Evolutionary conservation across 305 asterid genomes (phyloP).

Genomic region (Fraxinus sp.): DNA sequence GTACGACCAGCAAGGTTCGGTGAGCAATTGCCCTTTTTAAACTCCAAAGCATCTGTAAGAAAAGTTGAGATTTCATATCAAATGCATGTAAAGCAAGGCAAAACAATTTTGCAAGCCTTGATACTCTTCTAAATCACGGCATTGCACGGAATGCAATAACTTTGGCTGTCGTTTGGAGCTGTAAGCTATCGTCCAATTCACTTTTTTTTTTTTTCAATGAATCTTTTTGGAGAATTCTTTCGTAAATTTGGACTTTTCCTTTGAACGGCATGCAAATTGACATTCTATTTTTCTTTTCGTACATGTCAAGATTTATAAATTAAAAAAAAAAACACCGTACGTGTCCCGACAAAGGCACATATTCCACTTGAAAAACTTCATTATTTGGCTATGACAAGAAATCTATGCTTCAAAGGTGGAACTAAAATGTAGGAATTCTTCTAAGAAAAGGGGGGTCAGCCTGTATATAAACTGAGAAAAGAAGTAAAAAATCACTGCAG

Average conservation of each 20-base stretch:
- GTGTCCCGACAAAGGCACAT: too few relatives aligned
- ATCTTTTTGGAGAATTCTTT: not conserved
- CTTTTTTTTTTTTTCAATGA: not conserved
- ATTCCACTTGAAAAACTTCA: not conserved
- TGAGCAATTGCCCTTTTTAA: not conserved
- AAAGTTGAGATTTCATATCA: not conserved
- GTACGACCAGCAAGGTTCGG: too few relatives aligned
- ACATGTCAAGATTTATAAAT: not conserved
- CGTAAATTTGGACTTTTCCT: not conserved
- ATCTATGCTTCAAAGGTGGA: not conserved
- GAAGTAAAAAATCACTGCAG: not conserved
- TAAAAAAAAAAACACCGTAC: too few relatives aligned
- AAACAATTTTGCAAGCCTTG: not conserved
- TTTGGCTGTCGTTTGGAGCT: not conserved
- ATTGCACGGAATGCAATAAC: not conserved
- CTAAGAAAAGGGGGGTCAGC: not conserved
- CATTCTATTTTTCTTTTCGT: not conserved
- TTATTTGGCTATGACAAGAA: not conserved
- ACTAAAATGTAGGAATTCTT: not conserved
- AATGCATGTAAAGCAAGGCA: not conserved
- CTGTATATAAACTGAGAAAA: not conserved
- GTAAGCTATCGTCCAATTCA: not conserved
- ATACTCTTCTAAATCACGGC: not conserved
- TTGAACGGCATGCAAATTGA: not conserved
- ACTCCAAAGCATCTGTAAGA: not conserved